Evolutionary conservation across 805 yeast genomes (phyloP).

Genomic region (Saccharomycopsis fermentans): DNA sequence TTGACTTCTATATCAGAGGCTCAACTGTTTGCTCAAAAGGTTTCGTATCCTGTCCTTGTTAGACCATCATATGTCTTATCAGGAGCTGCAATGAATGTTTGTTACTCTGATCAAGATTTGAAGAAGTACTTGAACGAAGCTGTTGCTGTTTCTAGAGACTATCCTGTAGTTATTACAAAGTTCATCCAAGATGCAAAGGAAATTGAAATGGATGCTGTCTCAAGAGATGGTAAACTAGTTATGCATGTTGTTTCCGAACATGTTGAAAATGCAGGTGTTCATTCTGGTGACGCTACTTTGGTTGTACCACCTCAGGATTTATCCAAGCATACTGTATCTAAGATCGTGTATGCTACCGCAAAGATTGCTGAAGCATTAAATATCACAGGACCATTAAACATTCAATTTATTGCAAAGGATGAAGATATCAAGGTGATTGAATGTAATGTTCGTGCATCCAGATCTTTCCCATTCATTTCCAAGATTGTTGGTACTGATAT

Average conservation of each 20-base stretch:
- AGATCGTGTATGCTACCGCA: slow-evolving; percentile 92
- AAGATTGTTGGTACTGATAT: slow-evolving; percentile 94
- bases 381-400: slow-evolving; percentile 95
- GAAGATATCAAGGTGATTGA: slow-evolving; percentile 95
- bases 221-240: slow-evolving; percentile 84
- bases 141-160: slow-evolving; percentile 93
- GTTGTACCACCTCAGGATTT: slow-evolving; percentile 96
- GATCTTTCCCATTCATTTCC: slow-evolving; percentile 97
- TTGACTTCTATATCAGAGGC: slow-evolving; percentile 89
- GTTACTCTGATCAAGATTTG: slow-evolving; percentile 79
- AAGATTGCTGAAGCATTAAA: slow-evolving; percentile 91
- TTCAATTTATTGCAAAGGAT: slow-evolving; percentile 93
- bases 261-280: slow-evolving; percentile 98
- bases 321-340: slow-evolving; percentile 78
- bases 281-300: slow-evolving; percentile 97
- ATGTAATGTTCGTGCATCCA: slow-evolving; percentile 98
- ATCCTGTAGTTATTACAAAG: slow-evolving; percentile 95
- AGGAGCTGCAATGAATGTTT: slow-evolving; percentile 99
- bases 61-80: slow-evolving; percentile 96
- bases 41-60: slow-evolving; percentile 87
- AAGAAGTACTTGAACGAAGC: slow-evolving; percentile 86
- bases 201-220: slow-evolving; percentile 98
- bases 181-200: slow-evolving; percentile 95
- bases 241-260: slow-evolving; percentile 98
- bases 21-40: slow-evolving; percentile 81